Percentiles rank a stretch among this genome's conserved stretches.
Conservation (phyloP, 2,329 filamentous ascomycete genomes). For the Xylaria sp. region DNA sequence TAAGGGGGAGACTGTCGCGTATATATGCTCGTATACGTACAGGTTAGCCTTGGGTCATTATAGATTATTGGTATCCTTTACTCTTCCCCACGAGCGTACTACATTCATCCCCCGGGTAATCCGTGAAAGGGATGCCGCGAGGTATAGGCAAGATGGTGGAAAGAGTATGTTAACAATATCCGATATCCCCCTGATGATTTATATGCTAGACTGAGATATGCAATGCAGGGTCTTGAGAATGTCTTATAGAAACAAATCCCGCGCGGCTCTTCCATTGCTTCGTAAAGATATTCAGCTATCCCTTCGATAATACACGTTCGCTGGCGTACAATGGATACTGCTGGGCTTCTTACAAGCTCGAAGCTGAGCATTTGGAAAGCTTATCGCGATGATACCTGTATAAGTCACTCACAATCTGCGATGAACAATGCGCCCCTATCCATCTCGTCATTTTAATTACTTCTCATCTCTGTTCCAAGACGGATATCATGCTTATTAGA, state of each 20-base stretch:
- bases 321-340: no score
- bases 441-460: neutral
- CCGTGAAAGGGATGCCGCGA: neutral
- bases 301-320: neutral
- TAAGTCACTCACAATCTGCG: no score
- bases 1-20: no score
- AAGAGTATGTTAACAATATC: neutral
- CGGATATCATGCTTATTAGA: neutral
- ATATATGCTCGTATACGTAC: no score
- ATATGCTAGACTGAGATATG: neutral
- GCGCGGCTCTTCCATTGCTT: no score
- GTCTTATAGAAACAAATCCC: neutral
- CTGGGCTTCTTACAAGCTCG: no score
- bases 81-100: neutral
- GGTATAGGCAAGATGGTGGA: neutral
- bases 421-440: neutral
- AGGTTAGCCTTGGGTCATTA: no score
- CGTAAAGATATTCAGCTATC: neutral
- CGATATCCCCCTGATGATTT: neutral
- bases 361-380: no score
- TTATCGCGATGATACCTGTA: no score
- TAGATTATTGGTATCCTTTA: no score
- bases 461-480: no score
- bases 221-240: neutral
- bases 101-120: neutral